Evolutionary conservation across 1,139 yeast species (phyloP).

Genomic region (Protomyces lactucae-debilis): DNA sequence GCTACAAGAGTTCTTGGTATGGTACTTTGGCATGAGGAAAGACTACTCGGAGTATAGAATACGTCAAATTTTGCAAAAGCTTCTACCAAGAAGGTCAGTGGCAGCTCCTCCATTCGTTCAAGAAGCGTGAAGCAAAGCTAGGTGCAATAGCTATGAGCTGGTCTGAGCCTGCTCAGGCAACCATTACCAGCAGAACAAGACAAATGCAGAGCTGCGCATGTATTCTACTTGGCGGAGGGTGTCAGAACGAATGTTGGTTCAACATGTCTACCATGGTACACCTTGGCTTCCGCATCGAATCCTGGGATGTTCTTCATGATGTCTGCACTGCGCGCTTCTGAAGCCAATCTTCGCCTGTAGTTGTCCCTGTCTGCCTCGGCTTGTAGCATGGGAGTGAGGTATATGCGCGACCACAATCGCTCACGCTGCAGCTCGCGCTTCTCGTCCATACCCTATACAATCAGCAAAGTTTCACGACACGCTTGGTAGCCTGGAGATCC

Average conservation of each 20-base stretch:
- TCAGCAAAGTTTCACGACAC: neutral
- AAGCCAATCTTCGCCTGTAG: conserved; percentile 67
- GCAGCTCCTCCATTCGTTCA: no score
- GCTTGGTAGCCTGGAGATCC: neutral
- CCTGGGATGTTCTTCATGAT: conserved; percentile 57
- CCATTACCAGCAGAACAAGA: neutral
- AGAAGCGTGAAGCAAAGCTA: no score
- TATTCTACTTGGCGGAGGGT: conserved; percentile 3
- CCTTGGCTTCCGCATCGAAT: conserved; percentile 51
- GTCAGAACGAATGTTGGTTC: conserved; percentile 20
- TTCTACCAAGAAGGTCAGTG: no score
- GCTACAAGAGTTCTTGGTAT: no score
- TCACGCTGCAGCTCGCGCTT: conserved; percentile 62
- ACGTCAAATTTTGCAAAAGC: no score
- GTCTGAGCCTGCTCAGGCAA: no score
- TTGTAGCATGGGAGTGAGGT: conserved; percentile 65
- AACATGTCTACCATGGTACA: conserved; percentile 39
- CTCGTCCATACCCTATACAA: conserved; percentile 34
- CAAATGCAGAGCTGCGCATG: neutral
- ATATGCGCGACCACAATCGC: conserved; percentile 69
- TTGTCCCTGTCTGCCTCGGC: conserved; percentile 80
- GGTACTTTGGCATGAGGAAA: no score
- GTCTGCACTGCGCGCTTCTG: conserved; percentile 63
- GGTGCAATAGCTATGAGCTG: no score
- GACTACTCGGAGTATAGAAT: no score